These are phyloP conservation scores for Leersia perrieri DNA, from an alignment of 176 grass and related monocot genomes.

Conservation along the genomic window DNA sequence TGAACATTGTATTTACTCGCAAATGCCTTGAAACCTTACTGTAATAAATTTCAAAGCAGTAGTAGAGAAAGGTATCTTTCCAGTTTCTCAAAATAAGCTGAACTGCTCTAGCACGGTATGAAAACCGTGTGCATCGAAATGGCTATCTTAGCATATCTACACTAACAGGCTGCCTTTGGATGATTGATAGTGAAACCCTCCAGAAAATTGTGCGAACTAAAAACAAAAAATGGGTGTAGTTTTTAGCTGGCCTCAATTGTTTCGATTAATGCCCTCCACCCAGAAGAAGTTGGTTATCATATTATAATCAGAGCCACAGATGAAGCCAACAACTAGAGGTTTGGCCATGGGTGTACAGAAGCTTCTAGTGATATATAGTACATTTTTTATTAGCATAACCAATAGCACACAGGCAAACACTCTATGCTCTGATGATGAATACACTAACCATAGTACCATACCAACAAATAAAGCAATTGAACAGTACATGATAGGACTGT, in stretches of 20 bases:
- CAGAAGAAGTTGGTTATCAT: conserved; percentile 30
- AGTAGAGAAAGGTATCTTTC: background rate
- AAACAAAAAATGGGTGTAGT: conserved; percentile 10
- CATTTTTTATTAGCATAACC: conserved; percentile 13
- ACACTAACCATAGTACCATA: background rate
- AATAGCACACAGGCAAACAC: conserved; percentile 1
- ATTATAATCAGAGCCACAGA: conserved; percentile 30
- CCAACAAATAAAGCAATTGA: background rate
- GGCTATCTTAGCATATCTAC: background rate
- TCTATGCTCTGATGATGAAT: background rate
- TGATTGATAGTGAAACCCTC: background rate
- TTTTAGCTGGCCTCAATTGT: conserved; percentile 33
- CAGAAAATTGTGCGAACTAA: conserved; percentile 21
- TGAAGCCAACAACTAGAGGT: conserved; percentile 35
- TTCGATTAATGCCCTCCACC: conserved; percentile 27
- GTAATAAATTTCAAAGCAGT: conserved; percentile 4
- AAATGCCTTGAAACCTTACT: background rate
- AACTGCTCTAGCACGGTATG: background rate
- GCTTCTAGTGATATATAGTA: conserved; percentile 28
- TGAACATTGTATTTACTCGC: background rate
- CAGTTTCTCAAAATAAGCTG: background rate
- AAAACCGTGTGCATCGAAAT: background rate
- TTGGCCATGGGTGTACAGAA: conserved; percentile 18
- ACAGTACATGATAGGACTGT: background rate
- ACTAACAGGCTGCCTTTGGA: conserved; percentile 13